Percentiles rank a stretch among this genome's conserved stretches.
These are phyloP conservation scores for Cryptococcus deneoformans DNA, from an alignment of 1,284 basidiomycete species.

Conservation along the genomic window DNA sequence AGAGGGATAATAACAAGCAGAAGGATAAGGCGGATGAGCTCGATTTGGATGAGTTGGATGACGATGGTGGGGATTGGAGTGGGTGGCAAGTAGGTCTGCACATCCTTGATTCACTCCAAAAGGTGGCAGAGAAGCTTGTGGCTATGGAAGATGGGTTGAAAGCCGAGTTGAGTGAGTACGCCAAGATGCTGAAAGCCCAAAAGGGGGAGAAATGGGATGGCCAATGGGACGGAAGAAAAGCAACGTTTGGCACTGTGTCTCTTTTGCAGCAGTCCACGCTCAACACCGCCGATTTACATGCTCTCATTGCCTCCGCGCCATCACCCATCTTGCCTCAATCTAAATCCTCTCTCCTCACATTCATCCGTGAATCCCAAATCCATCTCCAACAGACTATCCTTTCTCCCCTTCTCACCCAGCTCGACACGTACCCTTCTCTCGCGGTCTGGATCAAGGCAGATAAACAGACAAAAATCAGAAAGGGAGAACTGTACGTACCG, in stretches of 20 bases:
- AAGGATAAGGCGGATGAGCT: slow-evolving; percentile 26
- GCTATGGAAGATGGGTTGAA: slow-evolving; percentile 66
- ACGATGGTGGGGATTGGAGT: slow-evolving; percentile 79
- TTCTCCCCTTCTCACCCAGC: slow-evolving; percentile 73
- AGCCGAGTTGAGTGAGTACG: neutral
- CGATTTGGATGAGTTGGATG: slow-evolving; percentile 58
- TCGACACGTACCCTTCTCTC: slow-evolving; percentile 67
- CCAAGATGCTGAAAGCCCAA: neutral
- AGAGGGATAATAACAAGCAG: neutral
- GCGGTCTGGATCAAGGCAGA: slow-evolving; percentile 61
- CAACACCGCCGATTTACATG: slow-evolving; percentile 72
- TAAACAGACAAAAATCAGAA: slow-evolving; percentile 30
- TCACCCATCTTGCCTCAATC: slow-evolving; percentile 7
- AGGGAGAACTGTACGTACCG: slow-evolving; percentile 72
- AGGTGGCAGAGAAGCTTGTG: slow-evolving; percentile 63
- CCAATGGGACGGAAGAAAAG: slow-evolving; percentile 57
- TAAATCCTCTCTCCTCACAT: slow-evolving; percentile 60
- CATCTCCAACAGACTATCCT: slow-evolving; percentile 79
- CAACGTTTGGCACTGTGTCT: slow-evolving; percentile 66
- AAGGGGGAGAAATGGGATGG: slow-evolving; percentile 1
- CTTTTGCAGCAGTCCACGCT: slow-evolving; percentile 75
- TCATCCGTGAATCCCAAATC: slow-evolving; percentile 71
- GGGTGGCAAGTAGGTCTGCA: slow-evolving; percentile 79
- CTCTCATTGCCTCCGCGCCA: slow-evolving; percentile 33
- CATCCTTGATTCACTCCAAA: slow-evolving; percentile 70